phyloP scores from a whole-genome alignment of 2,329 filamentous ascomycete genomes.

The Claviceps spartinae region DNA sequence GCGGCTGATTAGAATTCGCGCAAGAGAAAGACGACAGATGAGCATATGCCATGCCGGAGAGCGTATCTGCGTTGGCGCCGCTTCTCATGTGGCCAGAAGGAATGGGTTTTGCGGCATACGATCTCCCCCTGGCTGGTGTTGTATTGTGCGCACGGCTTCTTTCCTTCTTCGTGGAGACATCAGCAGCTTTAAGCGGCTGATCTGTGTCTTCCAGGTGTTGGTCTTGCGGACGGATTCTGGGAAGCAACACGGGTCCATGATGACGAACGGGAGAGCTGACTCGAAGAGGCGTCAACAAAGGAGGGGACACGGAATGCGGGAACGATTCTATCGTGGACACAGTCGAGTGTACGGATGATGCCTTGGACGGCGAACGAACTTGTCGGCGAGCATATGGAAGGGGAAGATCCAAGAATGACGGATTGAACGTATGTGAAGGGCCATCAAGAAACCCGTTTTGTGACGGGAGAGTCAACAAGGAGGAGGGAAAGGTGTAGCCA shows the following conservation, averaged over 20 bases:
- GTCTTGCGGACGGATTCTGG: conserved; percentile 78
- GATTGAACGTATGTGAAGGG: conserved; percentile 37
- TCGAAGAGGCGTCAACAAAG: conserved; percentile 52
- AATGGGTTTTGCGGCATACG: conserved; percentile 13
- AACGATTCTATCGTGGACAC: conserved; percentile 45
- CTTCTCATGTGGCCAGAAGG: conserved; percentile 40
- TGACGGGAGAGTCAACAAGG: conserved; percentile 14
- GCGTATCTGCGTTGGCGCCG: conserved; percentile 48
- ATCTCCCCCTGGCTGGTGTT: conserved; percentile 11
- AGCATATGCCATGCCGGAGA: conserved; percentile 25
- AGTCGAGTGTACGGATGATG: conserved; percentile 47
- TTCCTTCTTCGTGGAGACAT: background rate
- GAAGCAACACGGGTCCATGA: conserved; percentile 66
- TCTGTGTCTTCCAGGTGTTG: conserved; percentile 46
- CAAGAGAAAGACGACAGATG: conserved; percentile 25
- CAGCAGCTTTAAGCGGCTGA: conserved; percentile 10
- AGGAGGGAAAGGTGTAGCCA: conserved; percentile 41
- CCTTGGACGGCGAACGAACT: conserved; percentile 49
- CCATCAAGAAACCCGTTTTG: conserved; percentile 12
- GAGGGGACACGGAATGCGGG: conserved; percentile 53
- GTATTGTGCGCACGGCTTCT: conserved; percentile 4
- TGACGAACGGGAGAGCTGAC: conserved; percentile 59
- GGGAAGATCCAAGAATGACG: conserved; percentile 41
- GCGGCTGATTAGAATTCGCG: conserved; percentile 8
- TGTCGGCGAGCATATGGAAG: conserved; percentile 41